Conservation (phyloP, 2,329 filamentous ascomycete species). For the Myriosclerotinia curreyana region DNA sequence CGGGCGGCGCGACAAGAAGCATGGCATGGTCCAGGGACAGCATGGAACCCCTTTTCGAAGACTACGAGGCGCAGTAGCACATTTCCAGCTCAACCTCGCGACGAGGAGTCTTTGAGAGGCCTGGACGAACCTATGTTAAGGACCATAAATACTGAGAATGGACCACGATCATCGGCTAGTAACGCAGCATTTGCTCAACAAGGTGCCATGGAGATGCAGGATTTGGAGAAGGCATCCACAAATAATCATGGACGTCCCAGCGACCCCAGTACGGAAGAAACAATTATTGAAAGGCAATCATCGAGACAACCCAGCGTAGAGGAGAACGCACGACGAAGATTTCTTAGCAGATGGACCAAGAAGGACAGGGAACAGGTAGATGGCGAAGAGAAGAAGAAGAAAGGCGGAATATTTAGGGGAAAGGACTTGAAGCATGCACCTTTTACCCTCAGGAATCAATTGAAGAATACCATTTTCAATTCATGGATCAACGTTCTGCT, state of each 20-base stretch:
- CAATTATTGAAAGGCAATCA: slow-evolving; percentile 23
- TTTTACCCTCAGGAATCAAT: slow-evolving; percentile 61
- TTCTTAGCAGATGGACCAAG: slow-evolving; percentile 24
- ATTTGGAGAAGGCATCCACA: slow-evolving; percentile 9
- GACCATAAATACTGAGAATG: slow-evolving; percentile 30
- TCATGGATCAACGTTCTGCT: slow-evolving; percentile 87
- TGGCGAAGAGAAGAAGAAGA: slow-evolving; percentile 31
- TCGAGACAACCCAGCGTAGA: slow-evolving; percentile 27
- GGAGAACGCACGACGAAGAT: slow-evolving; percentile 29
- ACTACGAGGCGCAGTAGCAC: slow-evolving; percentile 28
- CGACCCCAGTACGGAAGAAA: slow-evolving; percentile 26
- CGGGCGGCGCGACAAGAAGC: slow-evolving; percentile 37
- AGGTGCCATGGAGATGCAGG: slow-evolving; percentile 25
- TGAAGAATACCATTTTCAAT: slow-evolving; percentile 71
- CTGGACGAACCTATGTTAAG: slow-evolving; percentile 22
- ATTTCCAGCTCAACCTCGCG: slow-evolving; percentile 11
- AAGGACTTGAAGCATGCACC: slow-evolving; percentile 45
- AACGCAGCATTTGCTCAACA: slow-evolving; percentile 17
- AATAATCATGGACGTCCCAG: slow-evolving; percentile 23
- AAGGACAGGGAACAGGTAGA: slow-evolving; percentile 24
- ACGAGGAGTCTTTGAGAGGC: slow-evolving; percentile 22
- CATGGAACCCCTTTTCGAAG: slow-evolving; percentile 37
- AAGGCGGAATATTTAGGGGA: slow-evolving; percentile 35
- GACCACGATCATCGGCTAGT: slow-evolving; percentile 19
- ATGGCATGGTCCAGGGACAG: slow-evolving; percentile 32